Conservation (phyloP, 495 filamentous ascomycete genomes). For the Aspergillus panamensis region DNA sequence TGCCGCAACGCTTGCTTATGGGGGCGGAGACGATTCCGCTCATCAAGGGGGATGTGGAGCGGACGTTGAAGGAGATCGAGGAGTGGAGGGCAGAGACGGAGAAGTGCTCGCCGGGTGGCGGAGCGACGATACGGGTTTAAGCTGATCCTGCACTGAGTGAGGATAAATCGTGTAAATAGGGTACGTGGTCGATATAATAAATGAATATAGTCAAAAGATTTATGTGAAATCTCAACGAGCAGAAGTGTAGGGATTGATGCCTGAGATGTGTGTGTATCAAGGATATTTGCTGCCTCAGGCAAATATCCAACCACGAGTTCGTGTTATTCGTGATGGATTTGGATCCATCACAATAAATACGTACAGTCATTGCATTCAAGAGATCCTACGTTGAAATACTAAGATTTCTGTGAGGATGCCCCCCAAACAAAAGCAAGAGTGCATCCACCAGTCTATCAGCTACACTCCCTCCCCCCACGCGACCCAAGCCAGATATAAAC, state of each 20-base stretch:
- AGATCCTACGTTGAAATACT: no score
- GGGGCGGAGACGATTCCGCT: constrained; percentile 22
- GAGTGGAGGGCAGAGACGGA: constrained; percentile 21
- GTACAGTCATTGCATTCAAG: no score
- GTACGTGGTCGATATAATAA: no score
- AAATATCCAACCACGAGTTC: no score
- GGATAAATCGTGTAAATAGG: no score
- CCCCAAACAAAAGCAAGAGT: neutral
- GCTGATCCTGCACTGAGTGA: neutral
- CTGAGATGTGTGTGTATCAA: no score
- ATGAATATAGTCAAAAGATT: no score
- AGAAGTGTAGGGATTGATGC: no score
- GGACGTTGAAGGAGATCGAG: constrained; percentile 21
- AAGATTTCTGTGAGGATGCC: neutral
- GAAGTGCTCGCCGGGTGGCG: constrained; percentile 17
- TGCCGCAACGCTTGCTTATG: constrained; percentile 25
- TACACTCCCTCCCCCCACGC: constrained; percentile 12
- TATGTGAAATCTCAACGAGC: no score
- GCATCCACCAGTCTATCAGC: constrained; percentile 4
- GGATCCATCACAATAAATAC: no score
- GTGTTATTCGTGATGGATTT: no score
- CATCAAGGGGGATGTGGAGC: constrained; percentile 20
- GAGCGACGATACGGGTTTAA: neutral
- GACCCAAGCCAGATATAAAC: constrained; percentile 4
- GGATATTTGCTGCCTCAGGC: no score